These are phyloP conservation scores for Ambrosiella xylebori DNA, from an alignment of 2,329 filamentous ascomycete species.

Conservation along the genomic window DNA sequence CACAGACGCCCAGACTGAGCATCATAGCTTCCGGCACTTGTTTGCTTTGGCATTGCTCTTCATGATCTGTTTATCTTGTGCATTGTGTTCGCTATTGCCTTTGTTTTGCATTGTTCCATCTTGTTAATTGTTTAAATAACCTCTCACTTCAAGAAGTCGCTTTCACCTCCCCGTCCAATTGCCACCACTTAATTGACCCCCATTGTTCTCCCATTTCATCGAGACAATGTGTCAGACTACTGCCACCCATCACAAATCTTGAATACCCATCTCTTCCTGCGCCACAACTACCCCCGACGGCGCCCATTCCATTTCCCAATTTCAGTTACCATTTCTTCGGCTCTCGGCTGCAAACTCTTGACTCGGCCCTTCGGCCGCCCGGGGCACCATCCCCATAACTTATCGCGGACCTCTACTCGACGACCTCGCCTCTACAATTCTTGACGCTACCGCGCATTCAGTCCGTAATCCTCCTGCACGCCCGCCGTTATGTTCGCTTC, in stretches of 20 bases:
- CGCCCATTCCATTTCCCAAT: not conserved
- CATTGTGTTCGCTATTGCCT: not conserved
- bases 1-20: not conserved
- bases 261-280: not conserved
- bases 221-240: not conserved
- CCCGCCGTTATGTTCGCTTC: slow-evolving; percentile 7
- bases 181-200: too few species aligned
- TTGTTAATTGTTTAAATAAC: not conserved
- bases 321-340: not conserved
- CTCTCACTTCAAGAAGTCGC: not conserved
- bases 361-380: not conserved
- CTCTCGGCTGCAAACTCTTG: not conserved
- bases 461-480: too few species aligned
- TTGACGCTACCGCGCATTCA: not conserved
- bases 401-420: too few species aligned
- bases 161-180: not conserved
- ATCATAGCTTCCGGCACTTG: not conserved
- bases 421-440: not conserved
- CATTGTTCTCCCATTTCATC: not conserved
- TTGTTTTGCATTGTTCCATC: not conserved
- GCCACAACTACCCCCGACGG: not conserved
- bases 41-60: not conserved
- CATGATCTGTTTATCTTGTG: not conserved
- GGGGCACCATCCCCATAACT: not conserved
- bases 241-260: not conserved